phyloP scores from a whole-genome alignment of 352 stramenopile genomes.

The Phytophthora syringae region DNA sequence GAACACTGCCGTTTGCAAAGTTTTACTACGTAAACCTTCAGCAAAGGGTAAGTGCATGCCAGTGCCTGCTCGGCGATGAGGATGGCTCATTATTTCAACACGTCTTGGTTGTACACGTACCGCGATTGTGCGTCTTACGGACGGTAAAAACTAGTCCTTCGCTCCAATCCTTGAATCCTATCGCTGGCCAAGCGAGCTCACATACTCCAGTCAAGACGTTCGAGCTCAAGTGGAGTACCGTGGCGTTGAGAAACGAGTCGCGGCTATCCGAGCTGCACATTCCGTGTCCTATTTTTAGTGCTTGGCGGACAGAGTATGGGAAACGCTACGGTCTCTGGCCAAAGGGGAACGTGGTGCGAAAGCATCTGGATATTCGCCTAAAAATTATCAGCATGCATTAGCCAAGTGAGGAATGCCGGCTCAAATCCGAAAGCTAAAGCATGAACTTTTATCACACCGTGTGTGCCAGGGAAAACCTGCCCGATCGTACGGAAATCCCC shows the following conservation, averaged over 20 bases:
- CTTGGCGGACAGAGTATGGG: slow-evolving; percentile 6
- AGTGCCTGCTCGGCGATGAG: too few species aligned
- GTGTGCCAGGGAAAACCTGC: slow-evolving; percentile 25
- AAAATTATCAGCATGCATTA: slow-evolving; percentile 25
- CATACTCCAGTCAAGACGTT: slow-evolving; percentile 4
- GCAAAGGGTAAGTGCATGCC: too few species aligned
- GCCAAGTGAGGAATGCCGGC: slow-evolving; percentile 15
- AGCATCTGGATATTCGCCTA: slow-evolving; percentile 20
- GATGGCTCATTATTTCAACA: slow-evolving; percentile 8
- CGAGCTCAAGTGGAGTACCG: slow-evolving; percentile 4
- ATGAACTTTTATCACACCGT: slow-evolving; percentile 27
- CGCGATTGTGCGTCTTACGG: slow-evolving; percentile 3
- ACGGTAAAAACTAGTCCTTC: slow-evolving; percentile 27
- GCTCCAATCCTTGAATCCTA: slow-evolving; percentile 28
- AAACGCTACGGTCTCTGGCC: slow-evolving; percentile 15
- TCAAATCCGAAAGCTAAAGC: slow-evolving; percentile 31
- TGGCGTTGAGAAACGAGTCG: slow-evolving; percentile 28
- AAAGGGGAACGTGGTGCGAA: slow-evolving; percentile 25
- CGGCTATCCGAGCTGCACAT: slow-evolving; percentile 32
- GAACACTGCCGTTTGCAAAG: not conserved
- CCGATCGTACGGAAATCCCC: slow-evolving; percentile 19
- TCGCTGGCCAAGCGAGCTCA: slow-evolving; percentile 6
- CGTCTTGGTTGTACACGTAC: not conserved
- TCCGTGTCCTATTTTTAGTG: slow-evolving; percentile 31
- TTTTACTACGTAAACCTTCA: too few species aligned